Conservation (phyloP, 768 basidiomycete genomes). For the Amyloporia xantha region DNA sequence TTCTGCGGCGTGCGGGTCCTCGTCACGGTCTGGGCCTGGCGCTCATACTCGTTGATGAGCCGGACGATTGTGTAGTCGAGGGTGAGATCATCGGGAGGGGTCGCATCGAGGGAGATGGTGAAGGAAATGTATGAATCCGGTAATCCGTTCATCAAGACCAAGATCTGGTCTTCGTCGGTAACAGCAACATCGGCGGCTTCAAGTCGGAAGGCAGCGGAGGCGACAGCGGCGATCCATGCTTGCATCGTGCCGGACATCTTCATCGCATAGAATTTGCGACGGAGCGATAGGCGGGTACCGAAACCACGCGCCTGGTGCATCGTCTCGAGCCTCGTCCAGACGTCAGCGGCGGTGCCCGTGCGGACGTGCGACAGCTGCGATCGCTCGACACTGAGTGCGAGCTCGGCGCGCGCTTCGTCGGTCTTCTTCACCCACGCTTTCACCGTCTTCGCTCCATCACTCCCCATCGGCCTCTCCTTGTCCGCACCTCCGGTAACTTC, state of each 20-base stretch:
- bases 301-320: constrained; percentile 26
- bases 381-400: constrained; percentile 20
- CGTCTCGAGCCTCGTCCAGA: constrained; percentile 20
- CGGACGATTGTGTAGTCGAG: constrained; percentile 23
- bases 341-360: constrained; percentile 10
- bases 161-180: constrained; percentile 22
- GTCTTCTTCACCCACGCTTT: constrained; percentile 6
- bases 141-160: constrained; percentile 23
- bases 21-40: constrained; percentile 3
- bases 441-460: constrained; percentile 2
- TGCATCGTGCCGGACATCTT: constrained; percentile 19
- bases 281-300: constrained; percentile 17
- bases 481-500: constrained; percentile 4
- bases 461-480: constrained; percentile 3
- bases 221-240: constrained; percentile 22
- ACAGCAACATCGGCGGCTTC: constrained; percentile 15
- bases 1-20: not conserved
- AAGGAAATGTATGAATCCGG: constrained; percentile 22
- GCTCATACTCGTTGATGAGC: constrained; percentile 28
- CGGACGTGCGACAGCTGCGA: constrained; percentile 20
- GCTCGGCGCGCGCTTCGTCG: constrained; percentile 18
- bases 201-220: constrained; percentile 13
- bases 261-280: constrained; percentile 17
- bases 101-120: constrained; percentile 26
- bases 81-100: constrained; percentile 18